Percentiles rank a stretch among this genome's conserved stretches.
phyloP scores from a whole-genome alignment of 2,329 filamentous ascomycete genomes.

The Alternaria incomplexa region DNA sequence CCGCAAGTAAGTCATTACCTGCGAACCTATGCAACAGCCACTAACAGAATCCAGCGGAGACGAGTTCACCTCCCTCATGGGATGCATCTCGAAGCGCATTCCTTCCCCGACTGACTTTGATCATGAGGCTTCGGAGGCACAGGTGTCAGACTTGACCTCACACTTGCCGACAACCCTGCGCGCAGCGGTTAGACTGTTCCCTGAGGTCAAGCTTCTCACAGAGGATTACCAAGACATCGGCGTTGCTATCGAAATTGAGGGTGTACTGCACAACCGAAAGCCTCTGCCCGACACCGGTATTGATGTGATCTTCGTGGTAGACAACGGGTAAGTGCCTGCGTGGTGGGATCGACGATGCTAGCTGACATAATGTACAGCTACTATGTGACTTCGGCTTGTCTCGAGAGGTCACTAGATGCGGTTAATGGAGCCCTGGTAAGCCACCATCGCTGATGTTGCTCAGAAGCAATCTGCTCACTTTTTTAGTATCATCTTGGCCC shows the following conservation, averaged over 20 bases:
- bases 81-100: slow-evolving; percentile 21
- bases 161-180: slow-evolving; percentile 28
- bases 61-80: slow-evolving; percentile 19
- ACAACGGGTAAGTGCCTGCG: slow-evolving; percentile 42
- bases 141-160: not conserved
- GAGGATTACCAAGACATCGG: slow-evolving; percentile 30
- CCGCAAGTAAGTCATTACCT: slow-evolving; percentile 16
- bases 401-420: slow-evolving; percentile 24
- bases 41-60: slow-evolving; percentile 15
- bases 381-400: slow-evolving; percentile 35
- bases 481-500: slow-evolving; percentile 19
- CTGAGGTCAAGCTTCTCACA: slow-evolving; percentile 28
- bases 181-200: slow-evolving; percentile 26
- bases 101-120: slow-evolving; percentile 21
- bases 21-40: not conserved
- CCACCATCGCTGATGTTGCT: not conserved
- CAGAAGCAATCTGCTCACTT: not conserved
- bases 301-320: slow-evolving; percentile 46
- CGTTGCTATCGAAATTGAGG: slow-evolving; percentile 42
- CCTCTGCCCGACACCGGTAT: slow-evolving; percentile 24
- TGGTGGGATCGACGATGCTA: not conserved
- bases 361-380: slow-evolving; percentile 25
- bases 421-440: slow-evolving; percentile 22
- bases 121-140: slow-evolving; percentile 5
- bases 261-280: slow-evolving; percentile 30